Conservation (phyloP, 768 basidiomycete species). For the Butyriboletus loyo region DNA sequence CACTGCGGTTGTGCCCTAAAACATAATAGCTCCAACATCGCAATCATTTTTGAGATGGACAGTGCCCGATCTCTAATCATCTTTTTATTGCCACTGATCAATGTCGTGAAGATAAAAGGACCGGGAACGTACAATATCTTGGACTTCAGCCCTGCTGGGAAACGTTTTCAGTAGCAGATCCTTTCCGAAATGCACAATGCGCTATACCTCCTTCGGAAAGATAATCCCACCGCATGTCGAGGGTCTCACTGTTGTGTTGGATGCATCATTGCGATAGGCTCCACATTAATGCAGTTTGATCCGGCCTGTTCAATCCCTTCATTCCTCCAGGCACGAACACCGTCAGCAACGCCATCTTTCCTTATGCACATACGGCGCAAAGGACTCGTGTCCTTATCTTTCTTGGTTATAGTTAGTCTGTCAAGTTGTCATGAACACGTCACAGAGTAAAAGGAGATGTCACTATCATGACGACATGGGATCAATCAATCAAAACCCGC, state of each 20-base stretch:
- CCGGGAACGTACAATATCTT: too few species aligned
- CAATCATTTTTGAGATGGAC: too few species aligned
- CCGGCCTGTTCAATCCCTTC: too few species aligned
- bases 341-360: neutral
- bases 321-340: neutral
- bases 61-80: too few species aligned
- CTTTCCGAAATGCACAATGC: too few species aligned
- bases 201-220: neutral
- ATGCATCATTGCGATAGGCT: neutral
- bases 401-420: neutral
- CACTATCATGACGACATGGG: neutral
- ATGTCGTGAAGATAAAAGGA: too few species aligned
- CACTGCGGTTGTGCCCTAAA: too few species aligned
- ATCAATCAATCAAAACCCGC: neutral
- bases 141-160: too few species aligned
- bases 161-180: too few species aligned
- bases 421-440: neutral
- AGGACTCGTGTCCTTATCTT: neutral
- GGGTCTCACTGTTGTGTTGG: neutral
- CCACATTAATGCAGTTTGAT: neutral
- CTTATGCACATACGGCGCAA: neutral
- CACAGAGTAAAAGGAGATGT: neutral
- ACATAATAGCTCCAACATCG: too few species aligned
- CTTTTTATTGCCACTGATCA: too few species aligned
- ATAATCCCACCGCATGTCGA: neutral